Percentiles rank a stretch among this genome's conserved stretches.
phyloP scores from a whole-genome alignment of 2,329 filamentous ascomycete species.

The Aspergillus pseudoglaucus region DNA sequence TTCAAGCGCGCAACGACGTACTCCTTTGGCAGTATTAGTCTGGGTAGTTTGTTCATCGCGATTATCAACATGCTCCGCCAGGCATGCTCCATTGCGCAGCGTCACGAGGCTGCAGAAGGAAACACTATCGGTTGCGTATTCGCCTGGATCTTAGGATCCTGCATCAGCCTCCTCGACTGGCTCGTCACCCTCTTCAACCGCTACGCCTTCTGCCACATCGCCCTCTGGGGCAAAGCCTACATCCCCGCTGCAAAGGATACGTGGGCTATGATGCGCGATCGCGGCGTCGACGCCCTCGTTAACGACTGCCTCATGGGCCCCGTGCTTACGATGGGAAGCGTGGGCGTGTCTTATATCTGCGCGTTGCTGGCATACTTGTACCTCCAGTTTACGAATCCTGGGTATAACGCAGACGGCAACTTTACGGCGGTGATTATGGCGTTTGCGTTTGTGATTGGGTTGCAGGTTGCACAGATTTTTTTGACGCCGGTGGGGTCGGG shows the following conservation, averaged over 20 bases:
- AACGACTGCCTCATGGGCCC: constrained; percentile 80
- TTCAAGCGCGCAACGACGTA: constrained; percentile 77
- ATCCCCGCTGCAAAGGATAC: constrained; percentile 81
- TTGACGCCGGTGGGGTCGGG: constrained; percentile 81
- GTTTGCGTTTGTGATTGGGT: constrained; percentile 79
- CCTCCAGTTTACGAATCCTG: constrained; percentile 70
- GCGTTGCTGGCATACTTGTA: constrained; percentile 82
- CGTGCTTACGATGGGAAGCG: constrained; percentile 66
- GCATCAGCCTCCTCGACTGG: constrained; percentile 77
- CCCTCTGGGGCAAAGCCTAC: constrained; percentile 85
- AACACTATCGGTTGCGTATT: constrained; percentile 61
- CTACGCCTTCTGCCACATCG: constrained; percentile 89
- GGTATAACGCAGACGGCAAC: constrained; percentile 61
- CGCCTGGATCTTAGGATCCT: constrained; percentile 69
- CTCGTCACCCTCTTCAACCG: constrained; percentile 82
- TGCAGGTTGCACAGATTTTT: constrained; percentile 86
- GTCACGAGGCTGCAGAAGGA: constrained; percentile 57
- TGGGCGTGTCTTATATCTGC: constrained; percentile 78
- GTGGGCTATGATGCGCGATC: constrained; percentile 85
- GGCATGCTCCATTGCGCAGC: constrained; percentile 69
- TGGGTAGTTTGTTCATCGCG: constrained; percentile 79
- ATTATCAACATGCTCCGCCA: constrained; percentile 82
- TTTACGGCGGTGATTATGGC: constrained; percentile 76
- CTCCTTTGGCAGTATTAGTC: constrained; percentile 83
- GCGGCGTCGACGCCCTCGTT: constrained; percentile 81